These are phyloP conservation scores for Venturia nashicola DNA, from an alignment of 2,329 filamentous ascomycete species.

Conservation along the genomic window DNA sequence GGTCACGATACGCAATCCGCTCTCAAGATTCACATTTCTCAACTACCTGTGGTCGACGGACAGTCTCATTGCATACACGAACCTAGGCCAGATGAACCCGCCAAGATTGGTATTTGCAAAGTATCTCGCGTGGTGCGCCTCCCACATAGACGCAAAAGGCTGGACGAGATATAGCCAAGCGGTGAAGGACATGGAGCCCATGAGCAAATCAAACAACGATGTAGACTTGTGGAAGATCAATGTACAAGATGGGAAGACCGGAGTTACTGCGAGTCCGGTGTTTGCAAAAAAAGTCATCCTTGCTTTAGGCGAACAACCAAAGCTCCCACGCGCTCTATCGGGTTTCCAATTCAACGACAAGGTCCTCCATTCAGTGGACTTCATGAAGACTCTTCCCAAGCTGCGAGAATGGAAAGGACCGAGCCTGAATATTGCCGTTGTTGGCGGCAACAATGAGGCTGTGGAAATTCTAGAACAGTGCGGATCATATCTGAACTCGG, in stretches of 20 bases:
- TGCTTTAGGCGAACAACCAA: neutral
- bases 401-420: neutral
- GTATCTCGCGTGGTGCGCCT: conserved; percentile 18
- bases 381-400: neutral
- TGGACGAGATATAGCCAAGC: conserved; percentile 17
- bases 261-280: neutral
- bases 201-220: neutral
- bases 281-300: conserved; percentile 8
- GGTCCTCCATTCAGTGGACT: conserved; percentile 3
- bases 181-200: conserved; percentile 8
- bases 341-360: neutral
- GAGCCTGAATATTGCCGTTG: conserved; percentile 5
- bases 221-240: conserved; percentile 3
- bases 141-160: conserved; percentile 13
- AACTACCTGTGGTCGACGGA: conserved; percentile 18
- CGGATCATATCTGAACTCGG: neutral
- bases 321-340: conserved; percentile 3
- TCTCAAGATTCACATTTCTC: conserved; percentile 18
- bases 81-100: conserved; percentile 17
- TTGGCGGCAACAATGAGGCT: conserved; percentile 8
- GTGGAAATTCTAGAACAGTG: conserved; percentile 8
- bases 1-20: conserved; percentile 17
- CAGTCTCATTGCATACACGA: conserved; percentile 17
- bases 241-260: neutral
- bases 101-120: conserved; percentile 15